Evolutionary conservation across 257 asterid species (phyloP), one percentile per base, ranked within the genome.

Genomic region (Sherardia arvensis): DNA sequence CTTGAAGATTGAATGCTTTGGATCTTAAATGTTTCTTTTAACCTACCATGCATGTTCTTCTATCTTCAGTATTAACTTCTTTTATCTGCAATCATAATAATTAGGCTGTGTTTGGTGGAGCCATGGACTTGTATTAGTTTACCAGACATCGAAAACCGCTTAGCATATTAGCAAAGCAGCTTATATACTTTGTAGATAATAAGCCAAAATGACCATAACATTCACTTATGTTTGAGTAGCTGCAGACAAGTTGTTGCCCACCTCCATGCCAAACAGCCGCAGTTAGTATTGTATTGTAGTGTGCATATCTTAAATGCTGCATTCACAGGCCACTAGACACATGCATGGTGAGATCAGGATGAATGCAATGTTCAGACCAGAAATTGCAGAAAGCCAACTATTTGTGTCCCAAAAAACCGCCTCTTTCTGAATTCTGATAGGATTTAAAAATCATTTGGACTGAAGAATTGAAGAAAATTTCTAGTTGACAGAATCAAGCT

Each of bases 161-260:
- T 4, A 5, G 51, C 20, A 3, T 43, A 43, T 43, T 4, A 15
- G 49, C 15, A 43, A 14, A 43, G 1, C 49, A 5, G 20, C n/a
- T 43, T 43, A 40, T 40, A 43, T 12, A 0, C 20, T 43, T 38
- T 38, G 18, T 2, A 38, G 29, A 56, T n/a, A n/a, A n/a, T n/a
- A n/a, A n/a, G n/a, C n/a, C n/a, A n/a, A n/a, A n/a, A n/a, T n/a
- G n/a, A 43, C 68, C 4, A 21, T 43, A n/a, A 18, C 51, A 33
- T 53, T 11, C 29, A 7, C 23, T 45, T 45, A 27, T 71, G 49
- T 47, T 69, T 55, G 74, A 65, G 61, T 67, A 28, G 77, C 73
- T 71, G 68, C 51, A 70, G 71, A 60, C 62, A 70, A 70, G 49
- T 55, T 72, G 69, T 75, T 74, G 75, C 66, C 73, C 72, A 47